Evolutionary conservation across 179 eudicot species (phyloP), one percentile per base, ranked within the genome.

Genomic region (Vitellaria paradoxa): DNA sequence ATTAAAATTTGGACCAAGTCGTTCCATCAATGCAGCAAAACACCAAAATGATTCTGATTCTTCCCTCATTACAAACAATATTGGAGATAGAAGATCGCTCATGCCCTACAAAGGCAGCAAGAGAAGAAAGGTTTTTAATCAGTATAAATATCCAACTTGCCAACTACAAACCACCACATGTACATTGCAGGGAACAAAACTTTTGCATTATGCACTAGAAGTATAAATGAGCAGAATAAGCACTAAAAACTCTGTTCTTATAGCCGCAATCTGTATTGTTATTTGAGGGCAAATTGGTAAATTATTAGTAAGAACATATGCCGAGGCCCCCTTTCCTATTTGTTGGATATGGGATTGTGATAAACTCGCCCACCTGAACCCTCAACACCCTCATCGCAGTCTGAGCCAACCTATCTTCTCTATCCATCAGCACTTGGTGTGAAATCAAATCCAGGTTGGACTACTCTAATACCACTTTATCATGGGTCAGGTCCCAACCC

Each of bases 31-130:
- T 65, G 88, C 85, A 84, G 91, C 92, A 80, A 96, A 96, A 84
- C 98, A 96, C 98, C 99, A 96, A 83, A 96, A 96, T 78, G 96
- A 85, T 85, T 96, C 94, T 59, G 89, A 92, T 65, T 94, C 98
- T 75, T 96, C 97, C 77, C 88, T 89, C 97, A 90, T 88, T 74
- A 96, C 85, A 56, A 85, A 94, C 85, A 94, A 81, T 80, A 96
- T 82, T 30, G 98, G 98, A 70, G 98, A 94, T 40, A 96, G 79
- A 80, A 89, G 89, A 86, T 96, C 99, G 80, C 96, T 96, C 99
- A 96, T 96, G 75, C 99, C 99, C 98, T 96, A 78, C 13, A 82
- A 69, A 23, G 9, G 52, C 67, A 13, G n/a, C 52, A 49, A 49
- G 56, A 70, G 21, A 64, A 47, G 3, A 30, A 30, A 30, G 37